Evolutionary conservation across 108 stramenopile genomes (phyloP), one percentile per base, ranked within the genome.

Genomic region (Pseudonitzschia multistriata): DNA sequence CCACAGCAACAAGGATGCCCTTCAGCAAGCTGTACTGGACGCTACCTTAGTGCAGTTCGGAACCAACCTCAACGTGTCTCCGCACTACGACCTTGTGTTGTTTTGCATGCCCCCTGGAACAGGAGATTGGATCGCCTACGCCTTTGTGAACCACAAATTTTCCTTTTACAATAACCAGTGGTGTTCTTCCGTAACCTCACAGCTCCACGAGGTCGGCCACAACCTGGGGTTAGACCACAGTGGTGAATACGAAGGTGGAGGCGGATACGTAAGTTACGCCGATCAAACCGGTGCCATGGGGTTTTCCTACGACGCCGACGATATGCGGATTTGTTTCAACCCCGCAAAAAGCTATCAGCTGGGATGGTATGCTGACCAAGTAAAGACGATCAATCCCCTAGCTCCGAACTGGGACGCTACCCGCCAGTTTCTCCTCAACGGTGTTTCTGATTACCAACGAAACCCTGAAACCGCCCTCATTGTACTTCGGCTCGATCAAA

Each of bases 181-280:
- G 84, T 85, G 86, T 47, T 50, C 65, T 36, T 74, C 67, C 40
- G 25, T 74, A n/a, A 70, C 72, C 28, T 55, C 74, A 13, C 70
- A 74, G 49, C 25, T 66, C 14, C 62, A 63, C 31, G 62, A 63
- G 34, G 62, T 63, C 17, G 62, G 84, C n/a, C 87, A 88, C 77
- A 91, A 84, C 53, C 40, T 91, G 29, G 76, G 72, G 19, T 66
- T 85, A 15, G 64, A 24, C 7, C 89, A 91, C 49, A 64, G 81
- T 25, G 71, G 59, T 19, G 72, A 87, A 66, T 39, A 39, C 37
- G 37, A 39, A 39, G 37, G 10, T 10, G 37, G 37, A 39, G 37
- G 10, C 37, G 37, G 37, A 39, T 39, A 39, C 37, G 10, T 7
- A 10, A 10, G 37, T 7, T 67, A 67, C 48, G 48, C 11, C 36